Percentiles rank a stretch among this genome's conserved stretches.
Evolutionary conservation across 345 rosid genomes (phyloP).

Genomic region (Populus tremula): DNA sequence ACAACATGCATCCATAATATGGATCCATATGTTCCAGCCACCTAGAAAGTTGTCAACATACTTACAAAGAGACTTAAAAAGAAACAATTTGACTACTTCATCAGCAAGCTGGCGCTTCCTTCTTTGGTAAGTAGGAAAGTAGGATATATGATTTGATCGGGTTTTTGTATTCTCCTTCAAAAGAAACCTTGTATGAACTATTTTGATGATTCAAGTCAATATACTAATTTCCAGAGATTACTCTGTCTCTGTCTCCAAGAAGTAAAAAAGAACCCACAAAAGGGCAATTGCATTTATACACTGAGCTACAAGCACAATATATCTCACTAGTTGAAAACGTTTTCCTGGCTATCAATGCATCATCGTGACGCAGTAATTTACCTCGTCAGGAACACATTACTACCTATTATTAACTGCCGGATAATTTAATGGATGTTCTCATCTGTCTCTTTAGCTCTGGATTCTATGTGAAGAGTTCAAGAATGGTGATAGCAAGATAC

Average conservation of each 20-base stretch:
- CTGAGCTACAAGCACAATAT: background rate
- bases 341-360: background rate
- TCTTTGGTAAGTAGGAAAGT: too few species aligned
- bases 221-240: too few species aligned
- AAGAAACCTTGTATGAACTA: too few species aligned
- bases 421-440: background rate
- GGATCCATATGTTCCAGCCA: too few species aligned
- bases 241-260: too few species aligned
- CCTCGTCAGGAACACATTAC: background rate
- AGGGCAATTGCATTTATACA: background rate
- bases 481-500: background rate
- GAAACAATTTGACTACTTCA: background rate
- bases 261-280: background rate
- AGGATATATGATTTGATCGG: too few species aligned
- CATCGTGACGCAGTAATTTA: background rate
- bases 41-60: background rate
- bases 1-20: too few species aligned
- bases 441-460: background rate
- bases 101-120: background rate
- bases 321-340: slow-evolving; percentile 1
- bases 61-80: background rate
- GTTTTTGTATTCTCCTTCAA: too few species aligned
- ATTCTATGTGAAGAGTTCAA: background rate
- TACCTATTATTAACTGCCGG: background rate
- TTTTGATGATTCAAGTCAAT: too few species aligned